phyloP scores from a whole-genome alignment of 495 filamentous ascomycete genomes.

The Aspergillus biplanus region DNA sequence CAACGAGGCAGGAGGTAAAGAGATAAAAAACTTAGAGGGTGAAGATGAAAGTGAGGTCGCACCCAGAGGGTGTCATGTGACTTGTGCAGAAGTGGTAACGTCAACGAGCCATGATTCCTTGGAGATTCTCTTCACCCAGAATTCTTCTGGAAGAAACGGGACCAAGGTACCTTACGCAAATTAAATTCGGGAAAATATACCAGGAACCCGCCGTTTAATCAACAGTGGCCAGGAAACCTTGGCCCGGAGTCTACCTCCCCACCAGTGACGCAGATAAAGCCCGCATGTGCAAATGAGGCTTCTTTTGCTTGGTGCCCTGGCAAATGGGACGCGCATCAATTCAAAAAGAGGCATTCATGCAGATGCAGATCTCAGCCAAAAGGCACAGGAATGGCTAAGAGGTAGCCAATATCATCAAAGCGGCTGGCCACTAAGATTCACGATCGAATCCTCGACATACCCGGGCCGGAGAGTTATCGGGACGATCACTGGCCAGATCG shows the following conservation, averaged over 20 bases:
- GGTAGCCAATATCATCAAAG: constrained; percentile 3
- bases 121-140: neutral
- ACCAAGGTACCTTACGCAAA: neutral
- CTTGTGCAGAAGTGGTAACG: neutral
- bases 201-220: neutral
- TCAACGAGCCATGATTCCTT: neutral
- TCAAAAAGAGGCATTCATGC: neutral
- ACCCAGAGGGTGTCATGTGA: neutral
- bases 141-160: neutral
- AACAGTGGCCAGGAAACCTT: neutral
- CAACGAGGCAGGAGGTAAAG: neutral
- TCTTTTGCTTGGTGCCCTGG: neutral
- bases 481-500: constrained; percentile 3
- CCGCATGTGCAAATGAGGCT: neutral
- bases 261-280: neutral
- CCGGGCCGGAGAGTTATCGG: constrained; percentile 9
- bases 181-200: neutral
- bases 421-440: neutral
- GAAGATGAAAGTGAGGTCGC: neutral
- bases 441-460: neutral
- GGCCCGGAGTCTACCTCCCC: neutral
- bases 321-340: neutral
- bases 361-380: constrained; percentile 6
- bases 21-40: neutral
- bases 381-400: neutral